Evolutionary conservation across 495 filamentous ascomycete species (phyloP).

Genomic region (Chaetomium tenue): DNA sequence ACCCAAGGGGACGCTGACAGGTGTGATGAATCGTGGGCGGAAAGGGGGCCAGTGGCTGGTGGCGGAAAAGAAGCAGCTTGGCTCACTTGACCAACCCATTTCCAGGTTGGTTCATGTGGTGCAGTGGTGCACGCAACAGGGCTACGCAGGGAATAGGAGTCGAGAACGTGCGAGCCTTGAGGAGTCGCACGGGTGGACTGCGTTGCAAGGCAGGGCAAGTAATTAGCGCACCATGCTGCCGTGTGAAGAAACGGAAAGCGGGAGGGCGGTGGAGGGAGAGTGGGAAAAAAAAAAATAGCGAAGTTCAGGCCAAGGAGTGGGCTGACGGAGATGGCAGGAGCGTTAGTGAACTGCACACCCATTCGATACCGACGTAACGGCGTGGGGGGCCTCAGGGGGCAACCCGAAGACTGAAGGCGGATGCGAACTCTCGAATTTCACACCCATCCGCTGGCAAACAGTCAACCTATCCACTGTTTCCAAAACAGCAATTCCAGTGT

Average conservation of each 20-base stretch:
- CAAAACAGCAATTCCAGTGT: neutral
- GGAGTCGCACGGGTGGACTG: slow-evolving; percentile 1
- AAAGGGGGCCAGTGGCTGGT: slow-evolving; percentile 4
- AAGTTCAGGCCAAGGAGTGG: neutral
- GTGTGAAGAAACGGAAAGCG: neutral
- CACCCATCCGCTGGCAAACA: neutral
- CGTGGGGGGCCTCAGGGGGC: neutral
- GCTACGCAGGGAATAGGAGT: neutral
- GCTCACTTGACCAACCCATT: neutral
- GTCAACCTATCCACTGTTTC: neutral
- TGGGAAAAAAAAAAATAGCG: neutral
- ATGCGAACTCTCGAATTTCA: neutral
- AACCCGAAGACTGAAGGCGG: neutral
- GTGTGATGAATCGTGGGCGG: slow-evolving; percentile 10
- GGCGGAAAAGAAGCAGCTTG: slow-evolving; percentile 9
- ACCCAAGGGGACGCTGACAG: neutral
- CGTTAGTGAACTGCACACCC: neutral
- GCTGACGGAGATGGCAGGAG: slow-evolving; percentile 6
- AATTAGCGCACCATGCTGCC: slow-evolving; percentile 13
- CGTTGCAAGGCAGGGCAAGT: slow-evolving; percentile 1
- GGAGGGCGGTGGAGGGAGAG: neutral
- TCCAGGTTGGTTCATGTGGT: neutral
- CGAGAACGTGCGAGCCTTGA: neutral
- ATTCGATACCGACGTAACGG: neutral
- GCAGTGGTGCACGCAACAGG: neutral